A percentile compares a stretch with the other conserved stretches of the same genome.
Conservation (phyloP, 2,329 filamentous ascomycete genomes). For the Sporothrix brunneoviolacea region DNA sequence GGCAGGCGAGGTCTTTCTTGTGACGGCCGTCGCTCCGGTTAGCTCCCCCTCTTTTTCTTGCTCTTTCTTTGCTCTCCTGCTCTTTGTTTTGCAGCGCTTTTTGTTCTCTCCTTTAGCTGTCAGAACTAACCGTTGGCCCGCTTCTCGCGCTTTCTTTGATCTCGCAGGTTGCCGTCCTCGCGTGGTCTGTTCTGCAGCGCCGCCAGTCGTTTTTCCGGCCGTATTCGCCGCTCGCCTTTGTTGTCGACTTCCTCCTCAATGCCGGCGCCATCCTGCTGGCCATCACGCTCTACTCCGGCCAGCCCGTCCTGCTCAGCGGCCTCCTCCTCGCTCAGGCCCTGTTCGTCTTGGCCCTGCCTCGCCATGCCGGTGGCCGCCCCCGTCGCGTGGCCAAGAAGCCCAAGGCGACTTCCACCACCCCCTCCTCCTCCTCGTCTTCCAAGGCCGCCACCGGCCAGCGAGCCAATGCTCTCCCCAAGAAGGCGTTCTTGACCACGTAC, state of each 20-base stretch:
- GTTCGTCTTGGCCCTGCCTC: slow-evolving; percentile 51
- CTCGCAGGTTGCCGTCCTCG: slow-evolving; percentile 66
- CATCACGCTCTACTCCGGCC: slow-evolving; percentile 74
- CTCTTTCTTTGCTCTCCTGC: neutral
- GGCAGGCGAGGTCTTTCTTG: slow-evolving; percentile 77
- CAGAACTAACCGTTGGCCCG: neutral
- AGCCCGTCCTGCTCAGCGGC: slow-evolving; percentile 65
- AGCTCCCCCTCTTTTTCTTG: slow-evolving; percentile 24
- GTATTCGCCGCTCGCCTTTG: slow-evolving; percentile 59
- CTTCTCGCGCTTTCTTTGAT: slow-evolving; percentile 1
- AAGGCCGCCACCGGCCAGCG: slow-evolving; percentile 28
- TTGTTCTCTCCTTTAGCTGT: neutral
- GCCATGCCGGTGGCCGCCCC: slow-evolving; percentile 31
- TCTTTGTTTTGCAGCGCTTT: neutral
- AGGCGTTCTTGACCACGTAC: slow-evolving; percentile 89
- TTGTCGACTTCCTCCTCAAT: slow-evolving; percentile 83
- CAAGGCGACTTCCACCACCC: slow-evolving; percentile 29
- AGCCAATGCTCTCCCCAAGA: slow-evolving; percentile 71
- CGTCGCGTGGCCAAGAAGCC: slow-evolving; percentile 35
- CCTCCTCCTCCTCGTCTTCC: too few relatives aligned
- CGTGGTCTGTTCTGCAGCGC: slow-evolving; percentile 85
- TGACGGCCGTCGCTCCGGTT: slow-evolving; percentile 82
- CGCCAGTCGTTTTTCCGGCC: slow-evolving; percentile 77
- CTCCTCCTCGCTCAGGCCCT: slow-evolving; percentile 67
- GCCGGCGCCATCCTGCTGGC: slow-evolving; percentile 75